phyloP scores from a whole-genome alignment of 1,139 yeast species.

The Geotrichum klebahnii region DNA sequence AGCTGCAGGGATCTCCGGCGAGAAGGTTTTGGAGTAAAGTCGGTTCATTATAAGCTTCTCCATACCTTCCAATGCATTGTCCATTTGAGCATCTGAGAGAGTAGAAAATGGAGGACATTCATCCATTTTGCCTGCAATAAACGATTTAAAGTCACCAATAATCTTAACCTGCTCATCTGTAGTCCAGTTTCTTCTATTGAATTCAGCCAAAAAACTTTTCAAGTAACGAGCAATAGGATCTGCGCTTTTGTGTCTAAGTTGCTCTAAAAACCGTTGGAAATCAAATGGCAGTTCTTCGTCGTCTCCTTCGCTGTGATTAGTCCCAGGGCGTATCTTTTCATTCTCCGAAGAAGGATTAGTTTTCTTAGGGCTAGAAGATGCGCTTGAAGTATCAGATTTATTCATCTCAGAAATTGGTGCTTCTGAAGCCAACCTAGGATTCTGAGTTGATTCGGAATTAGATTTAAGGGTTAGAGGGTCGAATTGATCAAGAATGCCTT shows the following conservation, averaged over 20 bases:
- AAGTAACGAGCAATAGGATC: slow-evolving; percentile 87
- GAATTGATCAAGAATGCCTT: slow-evolving; percentile 35
- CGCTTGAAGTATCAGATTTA: neutral
- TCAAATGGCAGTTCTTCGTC: slow-evolving; percentile 53
- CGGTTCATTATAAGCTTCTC: slow-evolving; percentile 91
- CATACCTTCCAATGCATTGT: slow-evolving; percentile 82
- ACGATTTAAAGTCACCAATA: slow-evolving; percentile 58
- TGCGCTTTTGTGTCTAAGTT: slow-evolving; percentile 68
- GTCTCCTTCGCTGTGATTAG: slow-evolving; percentile 4
- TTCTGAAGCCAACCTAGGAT: neutral
- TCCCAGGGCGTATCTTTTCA: slow-evolving; percentile 8
- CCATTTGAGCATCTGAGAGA: slow-evolving; percentile 57
- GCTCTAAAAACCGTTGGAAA: slow-evolving; percentile 72
- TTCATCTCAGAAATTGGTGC: neutral
- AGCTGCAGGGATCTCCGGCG: slow-evolving; percentile 61
- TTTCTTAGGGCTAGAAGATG: neutral
- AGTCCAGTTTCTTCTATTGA: slow-evolving; percentile 67
- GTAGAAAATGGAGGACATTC: slow-evolving; percentile 70
- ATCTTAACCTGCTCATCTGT: slow-evolving; percentile 74
- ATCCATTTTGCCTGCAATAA: slow-evolving; percentile 63
- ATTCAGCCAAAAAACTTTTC: slow-evolving; percentile 69
- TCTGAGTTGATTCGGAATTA: neutral
- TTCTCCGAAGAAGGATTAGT: neutral
- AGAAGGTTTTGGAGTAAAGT: slow-evolving; percentile 69
- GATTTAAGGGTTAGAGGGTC: slow-evolving; percentile 31